phyloP scores from a whole-genome alignment of 2,329 filamentous ascomycete genomes.

The Alternaria longipes region DNA sequence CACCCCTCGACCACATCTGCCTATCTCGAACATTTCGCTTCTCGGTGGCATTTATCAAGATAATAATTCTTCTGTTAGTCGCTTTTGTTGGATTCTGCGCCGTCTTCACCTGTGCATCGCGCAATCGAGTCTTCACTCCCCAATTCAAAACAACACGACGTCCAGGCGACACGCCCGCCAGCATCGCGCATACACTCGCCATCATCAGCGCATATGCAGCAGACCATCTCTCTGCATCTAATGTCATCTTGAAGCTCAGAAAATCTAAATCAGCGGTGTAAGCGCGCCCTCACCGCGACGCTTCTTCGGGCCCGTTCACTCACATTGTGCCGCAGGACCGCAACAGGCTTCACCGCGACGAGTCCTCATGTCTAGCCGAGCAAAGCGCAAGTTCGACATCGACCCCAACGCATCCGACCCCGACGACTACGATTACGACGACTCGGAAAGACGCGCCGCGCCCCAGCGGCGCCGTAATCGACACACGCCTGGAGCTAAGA shows the following conservation, averaged over 20 bases:
- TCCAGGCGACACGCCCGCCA: slow-evolving; percentile 22
- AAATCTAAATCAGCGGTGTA: slow-evolving; percentile 34
- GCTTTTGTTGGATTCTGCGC: slow-evolving; percentile 8
- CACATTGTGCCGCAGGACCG: slow-evolving; percentile 29
- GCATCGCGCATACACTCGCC: slow-evolving; percentile 30
- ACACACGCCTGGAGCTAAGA: slow-evolving; percentile 39
- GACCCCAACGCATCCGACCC: slow-evolving; percentile 53
- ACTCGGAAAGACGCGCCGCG: slow-evolving; percentile 35
- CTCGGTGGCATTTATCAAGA: slow-evolving; percentile 23
- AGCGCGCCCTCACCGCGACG: slow-evolving; percentile 27
- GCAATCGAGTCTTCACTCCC: slow-evolving; percentile 21
- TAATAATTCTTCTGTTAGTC: slow-evolving; percentile 20
- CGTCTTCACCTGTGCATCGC: slow-evolving; percentile 27
- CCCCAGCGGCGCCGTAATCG: slow-evolving; percentile 44
- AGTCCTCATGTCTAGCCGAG: slow-evolving; percentile 48
- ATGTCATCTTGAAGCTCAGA: slow-evolving; percentile 32
- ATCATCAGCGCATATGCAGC: slow-evolving; percentile 34
- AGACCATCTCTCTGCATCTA: slow-evolving; percentile 28
- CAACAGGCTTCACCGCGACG: slow-evolving; percentile 34
- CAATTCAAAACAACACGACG: slow-evolving; percentile 35
- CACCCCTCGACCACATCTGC: slow-evolving; percentile 31
- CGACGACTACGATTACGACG: slow-evolving; percentile 52
- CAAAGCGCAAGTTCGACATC: slow-evolving; percentile 53
- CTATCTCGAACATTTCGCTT: slow-evolving; percentile 19
- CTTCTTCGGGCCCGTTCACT: slow-evolving; percentile 25